A percentile compares a stretch with the other conserved stretches of the same genome.
These are phyloP conservation scores for Penicillium desertorum DNA, from an alignment of 495 filamentous ascomycete species.

Conservation along the genomic window DNA sequence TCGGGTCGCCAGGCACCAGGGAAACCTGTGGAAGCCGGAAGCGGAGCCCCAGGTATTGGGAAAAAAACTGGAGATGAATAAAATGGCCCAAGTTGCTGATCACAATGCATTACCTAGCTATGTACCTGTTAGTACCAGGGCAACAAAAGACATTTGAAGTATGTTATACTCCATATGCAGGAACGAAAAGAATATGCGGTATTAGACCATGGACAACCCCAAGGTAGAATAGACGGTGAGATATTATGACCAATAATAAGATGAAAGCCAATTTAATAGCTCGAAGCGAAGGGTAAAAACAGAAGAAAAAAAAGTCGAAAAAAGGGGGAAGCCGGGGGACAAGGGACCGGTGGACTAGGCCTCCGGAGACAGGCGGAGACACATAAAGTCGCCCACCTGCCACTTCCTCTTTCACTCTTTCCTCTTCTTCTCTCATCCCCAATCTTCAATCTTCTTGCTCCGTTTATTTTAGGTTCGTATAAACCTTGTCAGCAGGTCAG, in stretches of 20 bases:
- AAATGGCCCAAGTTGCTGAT: too few species aligned
- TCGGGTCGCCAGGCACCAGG: conserved; percentile 3
- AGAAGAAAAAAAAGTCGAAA: background rate
- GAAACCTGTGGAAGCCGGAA: background rate
- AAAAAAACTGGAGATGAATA: background rate
- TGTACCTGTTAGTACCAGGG: too few species aligned
- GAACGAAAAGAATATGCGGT: background rate
- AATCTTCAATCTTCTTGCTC: background rate
- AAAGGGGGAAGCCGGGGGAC: conserved; percentile 10
- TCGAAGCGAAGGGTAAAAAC: background rate
- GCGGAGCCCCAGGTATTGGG: background rate
- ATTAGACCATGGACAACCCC: background rate
- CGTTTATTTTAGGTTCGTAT: conserved; percentile 31
- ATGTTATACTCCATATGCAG: background rate
- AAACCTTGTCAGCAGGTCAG: conserved; percentile 39
- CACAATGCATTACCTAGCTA: background rate
- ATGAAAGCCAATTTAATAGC: background rate
- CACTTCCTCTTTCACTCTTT: conserved; percentile 16
- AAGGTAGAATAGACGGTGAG: conserved; percentile 9
- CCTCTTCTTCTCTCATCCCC: conserved; percentile 1
- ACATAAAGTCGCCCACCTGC: conserved; percentile 14
- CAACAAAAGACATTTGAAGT: background rate
- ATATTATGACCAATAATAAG: conserved; percentile 1
- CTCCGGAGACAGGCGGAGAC: conserved; percentile 11
- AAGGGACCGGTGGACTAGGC: background rate